phyloP scores from a whole-genome alignment of 768 basidiomycete species.

The Lanmaoa pseudosensibilis region DNA sequence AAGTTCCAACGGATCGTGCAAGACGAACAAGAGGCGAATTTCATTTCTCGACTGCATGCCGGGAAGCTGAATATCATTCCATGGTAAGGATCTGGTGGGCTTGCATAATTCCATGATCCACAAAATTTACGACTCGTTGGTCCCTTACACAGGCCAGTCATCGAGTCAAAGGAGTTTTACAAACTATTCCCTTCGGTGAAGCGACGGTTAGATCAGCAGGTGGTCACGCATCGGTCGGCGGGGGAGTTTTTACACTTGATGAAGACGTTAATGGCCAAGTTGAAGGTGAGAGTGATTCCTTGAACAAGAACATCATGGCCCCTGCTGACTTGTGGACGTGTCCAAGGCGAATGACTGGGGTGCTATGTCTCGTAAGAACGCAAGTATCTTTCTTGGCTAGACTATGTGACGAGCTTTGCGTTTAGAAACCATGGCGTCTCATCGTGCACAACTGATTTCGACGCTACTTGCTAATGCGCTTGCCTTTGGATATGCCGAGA shows the following conservation, averaged over 20 bases:
- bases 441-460: conserved; percentile 46
- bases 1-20: conserved; percentile 65
- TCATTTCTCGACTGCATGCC: conserved; percentile 58
- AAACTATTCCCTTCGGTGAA: conserved; percentile 50
- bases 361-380: conserved; percentile 53
- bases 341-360: conserved; percentile 64
- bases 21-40: conserved; percentile 59
- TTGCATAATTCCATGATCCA: neutral
- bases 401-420: neutral
- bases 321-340: neutral
- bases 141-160: conserved; percentile 45
- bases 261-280: conserved; percentile 69
- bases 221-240: conserved; percentile 48
- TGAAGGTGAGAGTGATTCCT: conserved; percentile 44
- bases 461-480: conserved; percentile 48
- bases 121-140: neutral
- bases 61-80: conserved; percentile 59
- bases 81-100: conserved; percentile 36
- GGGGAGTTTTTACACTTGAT: conserved; percentile 55
- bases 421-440: conserved; percentile 48
- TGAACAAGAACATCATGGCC: neutral
- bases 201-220: conserved; percentile 47
- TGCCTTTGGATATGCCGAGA: conserved; percentile 45
- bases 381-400: accelerated
- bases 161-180: conserved; percentile 62